Evolutionary conservation across 176 grass and related monocot species (phyloP), one percentile per base, ranked within the genome.

Genomic region (Lolium rigidum): DNA sequence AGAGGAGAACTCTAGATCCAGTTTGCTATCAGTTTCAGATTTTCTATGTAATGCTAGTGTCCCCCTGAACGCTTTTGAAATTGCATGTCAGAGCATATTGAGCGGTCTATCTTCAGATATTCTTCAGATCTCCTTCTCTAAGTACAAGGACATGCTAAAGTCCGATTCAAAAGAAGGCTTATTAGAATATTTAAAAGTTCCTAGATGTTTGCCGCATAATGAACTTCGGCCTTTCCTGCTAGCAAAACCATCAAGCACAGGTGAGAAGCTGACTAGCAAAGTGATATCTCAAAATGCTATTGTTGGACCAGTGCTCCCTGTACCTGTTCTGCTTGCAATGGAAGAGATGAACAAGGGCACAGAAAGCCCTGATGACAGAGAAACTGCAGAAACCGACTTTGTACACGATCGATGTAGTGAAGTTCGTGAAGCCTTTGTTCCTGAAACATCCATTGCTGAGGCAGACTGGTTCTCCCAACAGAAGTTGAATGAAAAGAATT

Each of bases 11-110:
- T 76, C 84, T 80, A 82, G 41, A 67, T 79, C 76, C 57, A 83
- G 60, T 39, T 56, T 44, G 44, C 77, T 11, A 61, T 70, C 93
- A 18, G 20, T 91, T 81, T 95, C 86, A 77, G 70, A 87, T 91
- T 89, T 98, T 38, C 39, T 92, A 77, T 74, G 84, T 84, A 92
- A 95, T 88, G 86, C 83, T 67, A 89, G 84, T 54, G 65, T 83
- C 18, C 94, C 93, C 18, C 84, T 93, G 76, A 98, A 89, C 86
- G 82, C 95, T 86, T 92, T 91, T 37, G 94, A 98, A 95, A 86
- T 94, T 71, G 90, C 90, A 82, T 91, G 86, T 71, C 86, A 87
- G 64, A 94, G 84, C 78, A 80, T 88, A 80, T 88, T 98, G 80
- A 91, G 85, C 81, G 59, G 79, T 59, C 86, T 98, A 68, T 83